Conservation (phyloP, 306 rosid genomes). For the Cucumis melo region DNA sequence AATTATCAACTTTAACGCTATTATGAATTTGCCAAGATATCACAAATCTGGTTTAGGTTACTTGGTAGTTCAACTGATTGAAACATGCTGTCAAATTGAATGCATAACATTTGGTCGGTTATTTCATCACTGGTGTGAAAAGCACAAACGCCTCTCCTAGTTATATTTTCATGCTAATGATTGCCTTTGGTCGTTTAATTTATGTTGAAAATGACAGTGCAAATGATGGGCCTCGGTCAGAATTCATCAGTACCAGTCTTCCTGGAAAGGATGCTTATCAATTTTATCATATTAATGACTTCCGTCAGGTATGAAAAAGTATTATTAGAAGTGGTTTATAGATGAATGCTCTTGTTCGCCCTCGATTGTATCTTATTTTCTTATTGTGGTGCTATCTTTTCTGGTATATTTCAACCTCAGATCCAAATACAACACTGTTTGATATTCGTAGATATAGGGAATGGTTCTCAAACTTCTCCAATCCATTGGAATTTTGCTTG, state of each 20-base stretch:
- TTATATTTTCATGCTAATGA: not conserved
- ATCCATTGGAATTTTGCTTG: not conserved
- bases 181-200: not conserved
- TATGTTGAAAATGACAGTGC: slow-evolving; percentile 22
- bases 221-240: slow-evolving; percentile 31
- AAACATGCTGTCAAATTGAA: not conserved
- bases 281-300: slow-evolving; percentile 59
- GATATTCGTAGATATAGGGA: not conserved
- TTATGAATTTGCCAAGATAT: not conserved
- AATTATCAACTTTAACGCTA: not conserved
- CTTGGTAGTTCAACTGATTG: not conserved
- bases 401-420: not conserved
- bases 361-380: not conserved
- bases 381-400: not conserved
- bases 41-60: not conserved
- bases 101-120: not conserved
- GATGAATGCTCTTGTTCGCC: not conserved
- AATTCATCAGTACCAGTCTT: slow-evolving; percentile 15
- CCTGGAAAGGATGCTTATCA: slow-evolving; percentile 29
- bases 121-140: not conserved
- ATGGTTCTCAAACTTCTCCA: not conserved
- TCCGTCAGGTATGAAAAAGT: slow-evolving; percentile 46
- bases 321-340: not conserved
- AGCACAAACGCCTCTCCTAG: not conserved
- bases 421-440: not conserved